Evolutionary conservation across 1,139 yeast species (phyloP).

Genomic region (Blastobotrys elegans): DNA sequence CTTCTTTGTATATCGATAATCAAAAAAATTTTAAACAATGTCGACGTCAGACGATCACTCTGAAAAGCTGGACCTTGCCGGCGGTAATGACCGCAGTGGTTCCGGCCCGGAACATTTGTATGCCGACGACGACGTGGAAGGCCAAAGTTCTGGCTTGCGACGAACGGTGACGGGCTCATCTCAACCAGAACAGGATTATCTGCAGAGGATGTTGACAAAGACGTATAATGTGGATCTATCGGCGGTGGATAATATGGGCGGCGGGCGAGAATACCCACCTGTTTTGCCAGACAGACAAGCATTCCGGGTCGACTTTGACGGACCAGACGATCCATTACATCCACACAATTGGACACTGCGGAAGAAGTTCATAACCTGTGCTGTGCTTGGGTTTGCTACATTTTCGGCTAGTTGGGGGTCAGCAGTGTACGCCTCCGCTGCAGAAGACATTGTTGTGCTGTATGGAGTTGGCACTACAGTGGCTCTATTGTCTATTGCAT

Average conservation of each 20-base stretch:
- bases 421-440: conserved; percentile 40
- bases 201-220: not conserved
- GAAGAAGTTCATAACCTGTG: conserved; percentile 33
- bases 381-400: conserved; percentile 36
- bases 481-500: conserved; percentile 52
- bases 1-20: not conserved
- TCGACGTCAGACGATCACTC: not conserved
- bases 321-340: conserved; percentile 46
- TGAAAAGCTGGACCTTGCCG: not conserved
- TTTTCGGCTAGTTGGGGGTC: conserved; percentile 41
- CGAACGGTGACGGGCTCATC: not conserved
- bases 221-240: not conserved
- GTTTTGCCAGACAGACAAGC: conserved; percentile 41
- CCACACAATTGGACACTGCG: conserved; percentile 46
- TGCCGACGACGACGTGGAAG: not conserved
- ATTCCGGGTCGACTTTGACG: conserved; percentile 49
- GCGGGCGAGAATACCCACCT: conserved; percentile 47
- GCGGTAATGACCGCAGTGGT: no score
- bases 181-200: not conserved
- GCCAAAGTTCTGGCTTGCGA: conserved; percentile 3
- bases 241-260: conserved; percentile 36
- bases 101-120: not conserved
- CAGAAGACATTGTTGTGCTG: conserved; percentile 27
- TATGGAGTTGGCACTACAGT: conserved; percentile 32
- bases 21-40: not conserved